Base-by-base conservation (phyloP, 768 basidiomycete species). In the Macrocybe gigantea region DNA sequence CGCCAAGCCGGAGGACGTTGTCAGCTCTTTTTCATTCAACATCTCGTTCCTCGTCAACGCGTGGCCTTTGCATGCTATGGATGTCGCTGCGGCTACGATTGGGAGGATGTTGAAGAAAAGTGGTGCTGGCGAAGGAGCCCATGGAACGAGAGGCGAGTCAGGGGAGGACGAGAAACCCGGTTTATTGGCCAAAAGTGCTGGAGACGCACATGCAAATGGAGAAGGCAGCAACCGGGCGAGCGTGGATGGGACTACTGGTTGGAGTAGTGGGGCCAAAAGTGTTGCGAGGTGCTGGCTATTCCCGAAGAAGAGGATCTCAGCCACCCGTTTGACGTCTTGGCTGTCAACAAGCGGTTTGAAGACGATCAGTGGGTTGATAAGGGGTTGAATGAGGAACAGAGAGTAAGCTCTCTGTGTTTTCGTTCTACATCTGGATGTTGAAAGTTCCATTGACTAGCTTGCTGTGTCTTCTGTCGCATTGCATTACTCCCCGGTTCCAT, bases 1-100 rank as follows among this genome's bases (percentile, higher is more conserved):
- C 4, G 22, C 22, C 22, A 22, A 22, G 22, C 22, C 22, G 22
- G 22, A 22, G 22, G 22, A 22, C 22, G 22, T 22, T 22, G 22
- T 22, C 22, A 4, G 22, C 22, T 22, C 22, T 22, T 56, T 73
- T 31, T 51, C 56, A 7, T 76, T 75, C 59, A 78, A 78, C 50
- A 61, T 76, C 7, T 71, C 74, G 2, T 78, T 78, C 53, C 55
- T 75, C 53, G 63, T 70, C n/a, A 74, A 73, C 33, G 65, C 73
- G 1, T 64, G 64, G 22, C 68, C 71, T 7, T 59, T 68, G 29
- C 68, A 73, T 44, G 45, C 63, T 10, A 75, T 77, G 74, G 70
- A 76, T 35, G 57, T 57, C 6, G 74, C 75, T 1, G 60, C 64
- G 8, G 53, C 56, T 14, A 57, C 61, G 8, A 50, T 72, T 22